phyloP scores from a whole-genome alignment of 805 yeast genomes.

The Suhomyces sp. region DNA sequence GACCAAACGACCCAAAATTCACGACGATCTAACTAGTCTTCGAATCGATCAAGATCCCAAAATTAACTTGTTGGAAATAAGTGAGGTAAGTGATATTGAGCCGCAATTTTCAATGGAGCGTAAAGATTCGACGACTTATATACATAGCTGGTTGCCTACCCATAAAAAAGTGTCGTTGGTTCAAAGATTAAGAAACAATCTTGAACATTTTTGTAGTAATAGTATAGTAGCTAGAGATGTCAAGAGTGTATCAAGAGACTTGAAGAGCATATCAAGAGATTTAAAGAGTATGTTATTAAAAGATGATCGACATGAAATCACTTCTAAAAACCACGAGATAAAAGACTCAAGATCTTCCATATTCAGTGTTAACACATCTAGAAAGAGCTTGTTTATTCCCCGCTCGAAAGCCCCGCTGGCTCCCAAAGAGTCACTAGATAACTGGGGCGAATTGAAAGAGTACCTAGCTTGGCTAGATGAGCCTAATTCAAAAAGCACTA shows the following conservation, averaged over 20 bases:
- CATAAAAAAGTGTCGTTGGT: not conserved
- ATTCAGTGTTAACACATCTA: not conserved
- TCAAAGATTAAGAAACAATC: not conserved
- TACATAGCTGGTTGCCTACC: not conserved
- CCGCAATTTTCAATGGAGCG: not conserved
- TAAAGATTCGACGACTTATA: not conserved
- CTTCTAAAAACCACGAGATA: not conserved
- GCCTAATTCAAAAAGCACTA: not conserved
- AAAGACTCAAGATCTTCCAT: not conserved
- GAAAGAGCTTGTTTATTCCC: conserved; percentile 1
- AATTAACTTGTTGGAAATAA: not conserved
- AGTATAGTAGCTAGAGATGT: not conserved
- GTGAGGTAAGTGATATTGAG: not conserved
- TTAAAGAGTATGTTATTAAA: too few species aligned
- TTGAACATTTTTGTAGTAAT: not conserved
- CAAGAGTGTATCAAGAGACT: not conserved
- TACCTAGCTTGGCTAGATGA: not conserved
- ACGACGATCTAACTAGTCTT: not conserved
- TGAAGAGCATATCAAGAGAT: not conserved
- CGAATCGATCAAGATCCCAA: not conserved
- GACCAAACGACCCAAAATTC: not conserved
- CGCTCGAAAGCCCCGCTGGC: not conserved
- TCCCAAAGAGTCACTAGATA: not conserved
- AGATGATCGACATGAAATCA: not conserved
- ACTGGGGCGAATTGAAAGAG: not conserved